These are phyloP conservation scores for Ceratocystis alfenasii DNA, from an alignment of 2,329 filamentous ascomycete genomes.

Conservation along the genomic window DNA sequence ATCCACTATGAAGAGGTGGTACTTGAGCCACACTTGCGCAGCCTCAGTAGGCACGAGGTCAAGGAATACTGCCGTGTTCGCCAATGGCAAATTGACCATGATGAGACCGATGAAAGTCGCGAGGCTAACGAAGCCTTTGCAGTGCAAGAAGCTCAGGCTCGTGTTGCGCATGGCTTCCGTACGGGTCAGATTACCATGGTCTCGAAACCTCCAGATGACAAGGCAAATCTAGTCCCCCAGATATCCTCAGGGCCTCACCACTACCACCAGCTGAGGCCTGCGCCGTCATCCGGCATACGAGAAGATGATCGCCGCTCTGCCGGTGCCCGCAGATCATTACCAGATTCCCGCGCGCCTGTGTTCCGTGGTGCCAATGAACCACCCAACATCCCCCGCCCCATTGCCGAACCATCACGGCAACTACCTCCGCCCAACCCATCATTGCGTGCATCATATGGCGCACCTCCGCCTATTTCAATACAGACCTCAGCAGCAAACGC, in stretches of 20 bases:
- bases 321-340: conserved; percentile 15
- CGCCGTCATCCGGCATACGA: conserved; percentile 1
- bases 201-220: conserved; percentile 24
- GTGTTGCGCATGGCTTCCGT: conserved; percentile 30
- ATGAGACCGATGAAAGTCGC: conserved; percentile 39
- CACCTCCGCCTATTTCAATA: neutral
- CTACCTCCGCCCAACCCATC: neutral
- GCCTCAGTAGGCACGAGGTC: conserved; percentile 42
- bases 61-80: conserved; percentile 54
- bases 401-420: conserved; percentile 7
- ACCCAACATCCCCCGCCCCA: neutral
- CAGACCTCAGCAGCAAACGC: neutral
- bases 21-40: conserved; percentile 44
- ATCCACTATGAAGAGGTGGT: conserved; percentile 50
- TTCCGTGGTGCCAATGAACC: conserved; percentile 18
- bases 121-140: conserved; percentile 41
- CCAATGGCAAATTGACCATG: conserved; percentile 44
- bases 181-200: conserved; percentile 24
- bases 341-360: conserved; percentile 13
- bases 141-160: conserved; percentile 39
- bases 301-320: conserved; percentile 2
- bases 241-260: conserved; percentile 20
- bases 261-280: conserved; percentile 20
- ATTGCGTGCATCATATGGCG: neutral
- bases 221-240: conserved; percentile 18